A percentile compares a stretch with the other conserved stretches of the same genome.
Conservation (phyloP, 2,329 filamentous ascomycete genomes). For the Apiospora koreana region DNA sequence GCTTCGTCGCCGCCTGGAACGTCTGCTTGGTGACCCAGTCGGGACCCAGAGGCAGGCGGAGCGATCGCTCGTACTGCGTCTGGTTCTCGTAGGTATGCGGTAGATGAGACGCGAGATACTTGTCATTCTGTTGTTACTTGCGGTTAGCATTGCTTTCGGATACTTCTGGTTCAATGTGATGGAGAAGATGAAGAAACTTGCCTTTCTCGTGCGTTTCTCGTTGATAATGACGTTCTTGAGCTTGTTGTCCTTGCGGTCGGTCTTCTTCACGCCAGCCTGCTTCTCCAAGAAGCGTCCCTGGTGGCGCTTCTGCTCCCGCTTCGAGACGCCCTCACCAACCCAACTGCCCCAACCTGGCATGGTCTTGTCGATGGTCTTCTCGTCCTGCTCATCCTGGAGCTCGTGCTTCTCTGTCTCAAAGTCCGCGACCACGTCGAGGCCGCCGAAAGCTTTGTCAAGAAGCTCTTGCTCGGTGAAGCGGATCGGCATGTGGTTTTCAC, state of each 20-base stretch:
- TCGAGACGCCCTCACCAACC: slow-evolving; percentile 81
- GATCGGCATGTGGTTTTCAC: slow-evolving; percentile 54
- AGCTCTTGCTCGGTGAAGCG: slow-evolving; percentile 65
- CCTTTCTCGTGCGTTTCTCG: slow-evolving; percentile 88
- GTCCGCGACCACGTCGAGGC: slow-evolving; percentile 77
- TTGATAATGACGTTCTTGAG: slow-evolving; percentile 86
- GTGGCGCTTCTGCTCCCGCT: slow-evolving; percentile 65
- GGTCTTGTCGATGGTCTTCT: slow-evolving; percentile 80
- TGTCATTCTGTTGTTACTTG: slow-evolving; percentile 67
- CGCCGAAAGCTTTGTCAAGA: slow-evolving; percentile 83
- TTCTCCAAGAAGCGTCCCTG: slow-evolving; percentile 64
- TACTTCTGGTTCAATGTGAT: background rate
- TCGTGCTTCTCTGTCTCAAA: slow-evolving; percentile 81
- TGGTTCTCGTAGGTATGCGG: slow-evolving; percentile 88
- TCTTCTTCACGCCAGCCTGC: slow-evolving; percentile 71
- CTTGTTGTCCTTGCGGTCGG: slow-evolving; percentile 79
- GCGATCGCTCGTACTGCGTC: slow-evolving; percentile 86
- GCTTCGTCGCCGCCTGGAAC: slow-evolving; percentile 87
- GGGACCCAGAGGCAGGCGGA: slow-evolving; percentile 84
- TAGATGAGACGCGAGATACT: slow-evolving; percentile 80
- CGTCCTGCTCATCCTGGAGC: slow-evolving; percentile 73
- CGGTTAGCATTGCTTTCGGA: slow-evolving; percentile 11
- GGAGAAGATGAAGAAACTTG: slow-evolving; percentile 38
- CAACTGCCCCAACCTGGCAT: slow-evolving; percentile 93
- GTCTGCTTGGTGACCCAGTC: slow-evolving; percentile 98